phyloP scores from a whole-genome alignment of 108 stramenopile genomes.

The Stephanodiscus minutulus region DNA sequence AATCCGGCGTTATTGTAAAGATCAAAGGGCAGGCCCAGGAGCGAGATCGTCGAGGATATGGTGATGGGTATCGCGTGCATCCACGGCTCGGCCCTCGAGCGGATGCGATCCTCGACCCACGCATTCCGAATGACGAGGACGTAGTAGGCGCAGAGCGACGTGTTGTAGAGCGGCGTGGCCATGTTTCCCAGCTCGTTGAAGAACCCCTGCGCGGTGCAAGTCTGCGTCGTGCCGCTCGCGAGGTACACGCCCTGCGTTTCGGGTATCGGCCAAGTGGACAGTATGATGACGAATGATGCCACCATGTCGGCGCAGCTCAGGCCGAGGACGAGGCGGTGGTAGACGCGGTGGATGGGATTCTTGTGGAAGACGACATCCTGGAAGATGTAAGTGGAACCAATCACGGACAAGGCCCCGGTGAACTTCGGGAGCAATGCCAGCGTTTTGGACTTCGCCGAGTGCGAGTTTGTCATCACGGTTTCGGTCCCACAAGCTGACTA shows the following conservation, averaged over 20 bases:
- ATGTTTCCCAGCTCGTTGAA: constrained; percentile 52
- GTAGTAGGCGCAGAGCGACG: constrained; percentile 41
- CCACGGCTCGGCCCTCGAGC: constrained; percentile 12
- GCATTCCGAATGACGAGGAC: constrained; percentile 28
- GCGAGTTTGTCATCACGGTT: too few relatives aligned
- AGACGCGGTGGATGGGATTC: constrained; percentile 18
- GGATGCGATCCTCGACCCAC: constrained; percentile 36
- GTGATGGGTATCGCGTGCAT: constrained; percentile 32
- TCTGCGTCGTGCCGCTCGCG: constrained; percentile 44
- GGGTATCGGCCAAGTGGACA: constrained; percentile 56
- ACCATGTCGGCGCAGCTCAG: constrained; percentile 39
- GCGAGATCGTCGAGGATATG: constrained; percentile 31
- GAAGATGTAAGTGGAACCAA: constrained; percentile 53
- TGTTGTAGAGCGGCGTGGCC: constrained; percentile 45
- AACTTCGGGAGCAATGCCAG: constrained; percentile 49
- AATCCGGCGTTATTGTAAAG: constrained; percentile 50
- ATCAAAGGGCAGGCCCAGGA: constrained; percentile 30
- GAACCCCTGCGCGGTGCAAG: constrained; percentile 53
- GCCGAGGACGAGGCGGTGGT: constrained; percentile 50
- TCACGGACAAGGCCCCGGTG: constrained; percentile 32
- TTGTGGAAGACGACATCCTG: constrained; percentile 41
- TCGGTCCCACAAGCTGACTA: constrained; percentile 2
- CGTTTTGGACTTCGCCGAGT: constrained; percentile 18
- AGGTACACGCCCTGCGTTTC: constrained; percentile 36
- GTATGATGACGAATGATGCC: constrained; percentile 35